Evolutionary conservation across 108 stramenopile species (phyloP).

Genomic region (Skeletonema menzelii): DNA sequence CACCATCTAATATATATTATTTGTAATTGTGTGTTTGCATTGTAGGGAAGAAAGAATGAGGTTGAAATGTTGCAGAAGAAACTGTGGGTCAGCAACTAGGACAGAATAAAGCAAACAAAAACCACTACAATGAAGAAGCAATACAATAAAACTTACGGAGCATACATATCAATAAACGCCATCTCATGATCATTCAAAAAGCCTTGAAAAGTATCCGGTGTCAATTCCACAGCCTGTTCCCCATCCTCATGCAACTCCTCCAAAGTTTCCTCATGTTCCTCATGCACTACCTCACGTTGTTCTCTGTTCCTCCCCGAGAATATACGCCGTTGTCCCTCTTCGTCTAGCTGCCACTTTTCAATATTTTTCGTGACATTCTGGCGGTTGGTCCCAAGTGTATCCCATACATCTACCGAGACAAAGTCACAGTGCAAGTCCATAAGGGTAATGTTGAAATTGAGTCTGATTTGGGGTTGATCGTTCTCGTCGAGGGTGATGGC

Average conservation of each 20-base stretch:
- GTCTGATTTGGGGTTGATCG: slow-evolving; percentile 43
- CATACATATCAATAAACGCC: slow-evolving; percentile 86
- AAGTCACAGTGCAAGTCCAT: slow-evolving; percentile 92
- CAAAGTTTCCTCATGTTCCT: slow-evolving; percentile 79
- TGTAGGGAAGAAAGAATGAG: background rate
- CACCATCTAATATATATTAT: slow-evolving; percentile 53
- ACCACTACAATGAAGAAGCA: background rate
- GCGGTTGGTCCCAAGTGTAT: slow-evolving; percentile 90
- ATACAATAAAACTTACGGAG: slow-evolving; percentile 61
- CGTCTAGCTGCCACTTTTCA: slow-evolving; percentile 94
- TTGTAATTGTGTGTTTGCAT: background rate
- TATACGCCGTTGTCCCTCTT: slow-evolving; percentile 63
- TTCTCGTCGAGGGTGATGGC: slow-evolving; percentile 87
- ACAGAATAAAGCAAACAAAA: background rate
- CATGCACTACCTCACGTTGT: slow-evolving; percentile 77
- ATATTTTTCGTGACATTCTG: slow-evolving; percentile 97
- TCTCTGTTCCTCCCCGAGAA: slow-evolving; percentile 93
- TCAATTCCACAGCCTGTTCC: slow-evolving; percentile 62
- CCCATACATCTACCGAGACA: slow-evolving; percentile 88
- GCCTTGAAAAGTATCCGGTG: slow-evolving; percentile 49
- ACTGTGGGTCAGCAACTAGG: background rate
- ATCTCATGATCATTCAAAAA: slow-evolving; percentile 70
- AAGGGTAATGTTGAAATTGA: slow-evolving; percentile 93
- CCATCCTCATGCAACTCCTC: slow-evolving; percentile 55
- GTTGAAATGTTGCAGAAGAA: background rate